Percentiles rank a stretch among this genome's conserved stretches.
These are phyloP conservation scores for Solanum sitiens DNA, from an alignment of 257 asterid genomes.

Conservation along the genomic window DNA sequence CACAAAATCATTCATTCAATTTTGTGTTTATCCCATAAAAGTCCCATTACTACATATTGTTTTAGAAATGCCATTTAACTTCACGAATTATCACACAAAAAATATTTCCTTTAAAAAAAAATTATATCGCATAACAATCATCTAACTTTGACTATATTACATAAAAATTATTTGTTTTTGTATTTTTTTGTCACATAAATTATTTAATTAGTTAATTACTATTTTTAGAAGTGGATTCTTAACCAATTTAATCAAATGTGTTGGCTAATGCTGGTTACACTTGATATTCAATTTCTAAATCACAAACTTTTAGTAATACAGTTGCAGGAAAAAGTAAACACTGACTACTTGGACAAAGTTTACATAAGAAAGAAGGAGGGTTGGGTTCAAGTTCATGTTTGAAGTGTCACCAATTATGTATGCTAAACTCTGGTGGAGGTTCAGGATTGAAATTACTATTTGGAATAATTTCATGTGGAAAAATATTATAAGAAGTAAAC, in stretches of 20 bases:
- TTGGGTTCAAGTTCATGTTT: neutral
- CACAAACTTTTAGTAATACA: no score
- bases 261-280: neutral
- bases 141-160: neutral
- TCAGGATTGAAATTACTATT: neutral
- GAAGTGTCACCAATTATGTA: neutral
- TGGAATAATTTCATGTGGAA: neutral
- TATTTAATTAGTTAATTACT: neutral
- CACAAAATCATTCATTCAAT: neutral
- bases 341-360: no score
- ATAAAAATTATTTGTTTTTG: no score
- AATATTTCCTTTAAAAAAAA: no score
- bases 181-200: neutral
- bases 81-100: neutral
- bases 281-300: neutral
- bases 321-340: no score
- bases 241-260: neutral
- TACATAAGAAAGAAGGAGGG: neutral
- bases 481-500: neutral
- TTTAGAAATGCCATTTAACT: no score
- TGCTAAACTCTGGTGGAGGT: neutral
- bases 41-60: neutral
- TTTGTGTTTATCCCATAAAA: neutral
- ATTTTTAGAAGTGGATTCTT: neutral
- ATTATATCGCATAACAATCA: neutral